Evolutionary conservation across 139 green algal genomes (phyloP), one percentile per base, ranked within the genome.

Genomic region (Axilococcus clingmanii): DNA sequence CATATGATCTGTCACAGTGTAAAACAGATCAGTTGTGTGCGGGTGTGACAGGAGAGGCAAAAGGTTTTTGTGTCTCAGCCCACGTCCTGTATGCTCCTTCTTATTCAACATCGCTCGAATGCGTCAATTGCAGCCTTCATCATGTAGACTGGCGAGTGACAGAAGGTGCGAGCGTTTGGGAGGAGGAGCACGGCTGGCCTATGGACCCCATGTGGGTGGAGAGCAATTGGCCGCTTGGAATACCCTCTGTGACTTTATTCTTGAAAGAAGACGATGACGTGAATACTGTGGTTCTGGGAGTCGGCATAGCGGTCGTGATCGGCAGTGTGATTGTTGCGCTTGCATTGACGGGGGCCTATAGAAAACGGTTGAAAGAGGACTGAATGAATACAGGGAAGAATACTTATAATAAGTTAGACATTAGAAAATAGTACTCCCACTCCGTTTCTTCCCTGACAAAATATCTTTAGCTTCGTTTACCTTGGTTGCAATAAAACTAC

Each of bases 401-500:
- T 9, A 49, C 12, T 49, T 16, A 19, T 9, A 45, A 45, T 45
- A 24, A 40, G 6, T 40, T 23, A 37, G 9, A 40, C 14, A 40
- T 65, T 28, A 81, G 24, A 81, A 77, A 3, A 71, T 43, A 20
- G 30, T 59, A 23, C 52, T 41, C 22, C 61, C 57, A 15, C 67
- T 32, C 17, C 35, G 59, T 29, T 76, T 77, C 71, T 96, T 95
- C 8, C 83, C 85, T 7, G 95, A 48, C 53, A 98, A 46, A 35
- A 94, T 69, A 47, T 96, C 91, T 64, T 98, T 98, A 0, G 91
- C 91, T 50, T 98, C 91, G 42, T 98, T 98, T 5, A 99, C 80
- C 52, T 99, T 99, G 8, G 85, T 76, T 0, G 89, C 90, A 8
- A 99, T 66, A 65, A 83, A 96, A 48, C 76, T 82, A 65, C 73